Conservation (phyloP, 192 early-diverging fungal genomes). For the Endogone sp. region DNA sequence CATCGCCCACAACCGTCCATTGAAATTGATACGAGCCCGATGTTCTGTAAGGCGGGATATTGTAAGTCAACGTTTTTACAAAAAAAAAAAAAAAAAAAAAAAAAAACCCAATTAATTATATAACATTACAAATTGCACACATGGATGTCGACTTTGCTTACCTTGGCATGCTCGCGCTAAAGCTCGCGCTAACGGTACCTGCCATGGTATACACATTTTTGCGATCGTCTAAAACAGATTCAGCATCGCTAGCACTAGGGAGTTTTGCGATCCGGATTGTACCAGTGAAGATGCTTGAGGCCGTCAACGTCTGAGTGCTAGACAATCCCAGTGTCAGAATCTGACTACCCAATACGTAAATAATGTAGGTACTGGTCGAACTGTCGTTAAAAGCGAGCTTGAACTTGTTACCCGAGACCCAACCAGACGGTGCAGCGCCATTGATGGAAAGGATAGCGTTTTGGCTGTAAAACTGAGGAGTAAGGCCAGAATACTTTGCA, state of each 20-base stretch:
- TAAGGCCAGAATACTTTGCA: constrained; percentile 18
- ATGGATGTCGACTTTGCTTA: too few species aligned
- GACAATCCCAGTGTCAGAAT: constrained; percentile 7
- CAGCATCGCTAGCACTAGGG: constrained; percentile 1
- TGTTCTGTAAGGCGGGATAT: too few species aligned
- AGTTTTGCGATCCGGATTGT: constrained; percentile 24
- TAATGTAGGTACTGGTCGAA: constrained; percentile 15
- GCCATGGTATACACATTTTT: constrained; percentile 18
- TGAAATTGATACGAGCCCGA: constrained; percentile 16
- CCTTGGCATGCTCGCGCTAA: neutral
- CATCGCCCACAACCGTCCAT: constrained; percentile 18
- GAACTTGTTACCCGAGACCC: constrained; percentile 12
- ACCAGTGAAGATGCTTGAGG: constrained; percentile 17
- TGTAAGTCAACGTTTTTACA: too few species aligned
- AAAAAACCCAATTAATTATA: too few species aligned
- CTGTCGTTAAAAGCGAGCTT: constrained; percentile 22
- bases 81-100: too few species aligned
- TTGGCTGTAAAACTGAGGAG: constrained; percentile 29
- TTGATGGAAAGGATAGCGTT: constrained; percentile 15
- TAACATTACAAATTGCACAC: too few species aligned
- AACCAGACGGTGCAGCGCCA: constrained; percentile 1
- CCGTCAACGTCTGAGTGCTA: constrained; percentile 6
- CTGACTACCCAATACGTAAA: constrained; percentile 21
- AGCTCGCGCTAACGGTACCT: constrained; percentile 7
- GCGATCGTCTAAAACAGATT: constrained; percentile 14